These are phyloP conservation scores for Ophiognomonia clavigignenti-juglandacearum DNA, from an alignment of 2,329 filamentous ascomycete genomes.

Conservation along the genomic window DNA sequence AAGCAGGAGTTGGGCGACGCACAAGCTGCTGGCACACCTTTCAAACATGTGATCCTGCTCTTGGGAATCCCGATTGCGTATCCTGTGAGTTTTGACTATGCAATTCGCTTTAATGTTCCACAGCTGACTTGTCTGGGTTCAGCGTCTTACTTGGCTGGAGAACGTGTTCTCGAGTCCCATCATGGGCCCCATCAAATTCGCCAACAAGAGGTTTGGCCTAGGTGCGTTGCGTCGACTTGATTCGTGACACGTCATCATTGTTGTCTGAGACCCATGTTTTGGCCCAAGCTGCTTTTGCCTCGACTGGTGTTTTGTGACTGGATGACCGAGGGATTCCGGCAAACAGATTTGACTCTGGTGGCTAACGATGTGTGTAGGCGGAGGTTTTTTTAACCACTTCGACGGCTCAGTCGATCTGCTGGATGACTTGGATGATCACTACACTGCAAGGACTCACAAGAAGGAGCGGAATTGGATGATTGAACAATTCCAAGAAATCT, in stretches of 20 bases:
- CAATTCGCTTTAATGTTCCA: slow-evolving; percentile 34
- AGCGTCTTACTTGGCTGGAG: slow-evolving; percentile 92
- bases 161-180: slow-evolving; percentile 84
- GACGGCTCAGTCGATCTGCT: slow-evolving; percentile 90
- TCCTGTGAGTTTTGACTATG: slow-evolving; percentile 48
- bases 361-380: slow-evolving; percentile 40
- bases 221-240: slow-evolving; percentile 30
- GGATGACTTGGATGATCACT: slow-evolving; percentile 93
- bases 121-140: slow-evolving; percentile 11
- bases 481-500: slow-evolving; percentile 75
- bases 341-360: neutral
- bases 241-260: neutral
- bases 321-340: too few relatives aligned
- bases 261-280: neutral
- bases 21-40: slow-evolving; percentile 64
- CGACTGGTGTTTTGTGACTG: too few relatives aligned
- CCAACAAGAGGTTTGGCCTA: slow-evolving; percentile 86
- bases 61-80: slow-evolving; percentile 85
- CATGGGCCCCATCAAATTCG: slow-evolving; percentile 81
- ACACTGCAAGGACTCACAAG: slow-evolving; percentile 90
- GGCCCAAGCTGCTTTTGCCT: too few relatives aligned
- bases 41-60: slow-evolving; percentile 82
- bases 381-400: slow-evolving; percentile 87
- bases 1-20: slow-evolving; percentile 64
- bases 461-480: slow-evolving; percentile 76